Base-by-base conservation (phyloP, 2,329 filamentous ascomycete genomes). In the Saccharata proteae region DNA sequence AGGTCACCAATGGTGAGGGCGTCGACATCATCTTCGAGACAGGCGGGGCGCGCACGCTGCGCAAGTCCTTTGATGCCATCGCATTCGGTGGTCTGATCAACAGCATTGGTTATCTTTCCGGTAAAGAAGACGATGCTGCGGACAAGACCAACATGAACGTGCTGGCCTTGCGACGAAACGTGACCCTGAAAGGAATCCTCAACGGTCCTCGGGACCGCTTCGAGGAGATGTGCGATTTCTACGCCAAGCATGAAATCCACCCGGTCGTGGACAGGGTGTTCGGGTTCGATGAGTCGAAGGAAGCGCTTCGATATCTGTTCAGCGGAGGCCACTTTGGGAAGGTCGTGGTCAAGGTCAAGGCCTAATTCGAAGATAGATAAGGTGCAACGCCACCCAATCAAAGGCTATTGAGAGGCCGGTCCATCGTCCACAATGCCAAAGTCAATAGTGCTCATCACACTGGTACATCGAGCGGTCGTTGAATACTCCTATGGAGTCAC, bases 111-210 rank as follows among this genome's bases (percentile, higher is more conserved):
- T 59, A 68, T 32, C 40, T 65, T 0, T 59, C 56, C 0, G 62
- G 60, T 20, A 72, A 78, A 48, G 57, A 70, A 37, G 73, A 77
- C 41, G 61, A 59, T 1, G 50, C 55, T 4, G 65, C 60, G 0
- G 68, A 73, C 47, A 49, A 69, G 26, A 56, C 67, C 6, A 75
- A 77, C 39, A 65, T 74, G 10, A 79, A 78, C 42, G 52, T 79
- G 16, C 54, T 70, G 12, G 61, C 64, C 3, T 42, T 70, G 26
- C 54, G 57, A 38, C 54, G 63, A 14, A 71, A 61, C 24, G 62
- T 69, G 1, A 70, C 65, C 2, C 43, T 71, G 6, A 69, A 68
- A 47, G 67, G 76, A 0, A 66, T 79, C 5, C 43, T 78, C 16
- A 77, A 78, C 47, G 76, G 75, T 0, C 72, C 75, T 0, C 64